Evolutionary conservation across 192 early-diverging fungal species (phyloP).

Genomic region (Obelidium mucronatum): DNA sequence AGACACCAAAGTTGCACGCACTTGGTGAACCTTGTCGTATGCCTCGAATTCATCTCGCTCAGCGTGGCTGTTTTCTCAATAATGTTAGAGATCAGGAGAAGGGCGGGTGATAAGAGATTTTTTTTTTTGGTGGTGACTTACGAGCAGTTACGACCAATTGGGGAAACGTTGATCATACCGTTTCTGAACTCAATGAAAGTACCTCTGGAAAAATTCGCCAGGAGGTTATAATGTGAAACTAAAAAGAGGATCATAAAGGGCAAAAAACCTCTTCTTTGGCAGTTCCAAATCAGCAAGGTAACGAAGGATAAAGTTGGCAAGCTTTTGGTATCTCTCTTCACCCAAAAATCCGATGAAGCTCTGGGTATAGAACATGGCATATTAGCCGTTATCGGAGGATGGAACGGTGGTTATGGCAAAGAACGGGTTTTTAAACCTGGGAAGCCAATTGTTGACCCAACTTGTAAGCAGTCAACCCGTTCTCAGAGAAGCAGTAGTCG

Average conservation of each 20-base stretch:
- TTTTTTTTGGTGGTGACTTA: conserved; percentile 43
- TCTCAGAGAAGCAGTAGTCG: conserved; percentile 97
- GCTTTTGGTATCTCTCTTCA: conserved; percentile 89
- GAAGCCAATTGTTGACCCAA: conserved; percentile 74
- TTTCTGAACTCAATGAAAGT: conserved; percentile 99
- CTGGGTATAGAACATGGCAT: too few species aligned
- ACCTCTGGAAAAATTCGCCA: conserved; percentile 61
- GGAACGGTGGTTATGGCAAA: not conserved
- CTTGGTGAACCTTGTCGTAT: conserved; percentile 85
- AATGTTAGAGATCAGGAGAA: conserved; percentile 6
- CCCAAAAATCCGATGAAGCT: conserved; percentile 93
- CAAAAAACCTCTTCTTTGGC: conserved; percentile 85
- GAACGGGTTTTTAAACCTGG: conserved; percentile 50
- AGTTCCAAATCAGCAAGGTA: conserved; percentile 96
- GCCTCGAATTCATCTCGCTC: conserved; percentile 93
- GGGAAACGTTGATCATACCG: conserved; percentile 99
- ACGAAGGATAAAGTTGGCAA: conserved; percentile 90
- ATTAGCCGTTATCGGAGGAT: too few species aligned
- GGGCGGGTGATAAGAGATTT: not conserved
- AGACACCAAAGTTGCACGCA: conserved; percentile 87
- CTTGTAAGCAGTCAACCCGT: conserved; percentile 94
- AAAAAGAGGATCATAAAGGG: too few species aligned
- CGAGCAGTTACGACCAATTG: conserved; percentile 94
- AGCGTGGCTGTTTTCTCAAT: conserved; percentile 59
- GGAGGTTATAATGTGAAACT: not conserved